A percentile compares a stretch with the other conserved stretches of the same genome.
Evolutionary conservation across 345 rosid species (phyloP).

Genomic region (Odontarrhena argentea): DNA sequence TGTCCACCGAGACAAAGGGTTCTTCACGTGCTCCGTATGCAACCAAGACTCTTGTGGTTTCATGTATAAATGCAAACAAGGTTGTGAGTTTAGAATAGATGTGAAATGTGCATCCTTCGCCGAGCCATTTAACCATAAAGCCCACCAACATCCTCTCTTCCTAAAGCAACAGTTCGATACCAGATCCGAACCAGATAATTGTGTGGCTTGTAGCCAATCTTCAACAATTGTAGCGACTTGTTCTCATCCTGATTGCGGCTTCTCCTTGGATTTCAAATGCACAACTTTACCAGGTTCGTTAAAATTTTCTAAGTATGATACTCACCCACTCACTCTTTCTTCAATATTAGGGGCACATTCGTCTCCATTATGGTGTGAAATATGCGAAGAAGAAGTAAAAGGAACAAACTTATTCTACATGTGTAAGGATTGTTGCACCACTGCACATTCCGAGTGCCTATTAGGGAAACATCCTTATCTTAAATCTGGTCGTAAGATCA

Average conservation of each 20-base stretch:
- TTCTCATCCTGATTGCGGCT: no score
- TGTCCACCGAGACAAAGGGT: constrained; percentile 1
- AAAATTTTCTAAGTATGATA: neutral
- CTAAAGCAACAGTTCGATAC: no score
- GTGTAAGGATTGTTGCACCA: neutral
- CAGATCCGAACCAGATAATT: no score
- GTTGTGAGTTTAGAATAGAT: constrained; percentile 13
- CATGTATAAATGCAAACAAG: constrained; percentile 16
- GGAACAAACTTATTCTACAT: neutral
- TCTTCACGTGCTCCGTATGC: constrained; percentile 22
- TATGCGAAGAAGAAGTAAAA: neutral
- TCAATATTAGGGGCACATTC: no score
- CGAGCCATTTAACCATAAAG: neutral
- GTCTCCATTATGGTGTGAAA: constrained; percentile 7
- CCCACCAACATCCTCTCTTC: neutral
- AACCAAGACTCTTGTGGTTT: constrained; percentile 14
- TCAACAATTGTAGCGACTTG: neutral
- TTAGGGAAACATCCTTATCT: neutral
- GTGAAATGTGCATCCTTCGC: constrained; percentile 16
- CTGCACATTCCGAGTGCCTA: neutral
- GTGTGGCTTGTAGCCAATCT: no score
- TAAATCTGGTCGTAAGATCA: neutral
- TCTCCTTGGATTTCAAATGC: constrained; percentile 4
- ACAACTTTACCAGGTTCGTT: neutral
- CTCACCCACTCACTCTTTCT: neutral